Evolutionary conservation across 768 basidiomycete genomes (phyloP), one percentile per base, ranked within the genome.

Genomic region (Suillus occidentalis): DNA sequence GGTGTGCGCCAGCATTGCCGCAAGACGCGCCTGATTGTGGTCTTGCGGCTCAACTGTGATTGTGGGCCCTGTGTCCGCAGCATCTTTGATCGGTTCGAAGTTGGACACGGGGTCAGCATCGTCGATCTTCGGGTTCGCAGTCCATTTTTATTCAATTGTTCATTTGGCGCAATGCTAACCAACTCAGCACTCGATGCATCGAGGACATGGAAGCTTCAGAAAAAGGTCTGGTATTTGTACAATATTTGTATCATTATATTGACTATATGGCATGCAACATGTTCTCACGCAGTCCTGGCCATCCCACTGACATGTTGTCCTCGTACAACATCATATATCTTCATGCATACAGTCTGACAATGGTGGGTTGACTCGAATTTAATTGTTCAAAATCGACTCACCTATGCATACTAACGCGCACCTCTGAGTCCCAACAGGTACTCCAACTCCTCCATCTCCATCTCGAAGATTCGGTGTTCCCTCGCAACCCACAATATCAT

Each of bases 41-140:
- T 59, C 40, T 6, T 31, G 25, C 22, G 68, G 45, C 53, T 64
- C 60, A 14, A 28, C 10, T 25, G 53, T 5, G 10, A 20, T 36
- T 55, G 34, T 36, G 10, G 65, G 61, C 1, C 39, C 25, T 36
- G 13, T 31, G 2, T 70, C 71, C 1, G 62, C 59, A 22, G 42
- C 59, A 1, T 72, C 68, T n/a, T 25, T 65, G 42, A 68, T 39
- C 8, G 43, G 49, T 6, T 73, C 72, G 6, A 62, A 53, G 40
- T 70, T 73, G 5, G 64, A 70, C 6, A 66, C 53, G 2, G 69
- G n/a, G 4, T 4, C 0, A 12, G 47, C 47, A 40, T 47, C 13
- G 22, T n/a, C 47, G 22, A 31, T 31, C 31, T 31, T 31, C 4
- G 4, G 31, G 31, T 31, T 31, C 4, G 31, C 31, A 4, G 4